phyloP scores from a whole-genome alignment of 495 filamentous ascomycete genomes.

The Podospora tetraspora region DNA sequence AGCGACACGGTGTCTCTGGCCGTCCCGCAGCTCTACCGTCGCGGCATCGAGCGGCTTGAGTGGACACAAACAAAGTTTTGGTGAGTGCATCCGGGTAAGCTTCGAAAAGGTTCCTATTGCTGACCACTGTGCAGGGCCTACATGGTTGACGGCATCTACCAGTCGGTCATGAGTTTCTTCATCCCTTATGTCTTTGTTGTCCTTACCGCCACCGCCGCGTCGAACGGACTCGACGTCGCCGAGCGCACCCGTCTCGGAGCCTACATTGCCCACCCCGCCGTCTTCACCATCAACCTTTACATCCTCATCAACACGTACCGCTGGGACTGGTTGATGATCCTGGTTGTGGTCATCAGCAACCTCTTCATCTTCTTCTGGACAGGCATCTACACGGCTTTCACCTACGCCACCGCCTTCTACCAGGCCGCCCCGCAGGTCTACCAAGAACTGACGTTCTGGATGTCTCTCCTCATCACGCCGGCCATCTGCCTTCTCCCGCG shows the following conservation, averaged over 20 bases:
- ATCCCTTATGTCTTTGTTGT: conserved; percentile 78
- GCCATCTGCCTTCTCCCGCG: conserved; percentile 78
- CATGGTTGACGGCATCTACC: conserved; percentile 92
- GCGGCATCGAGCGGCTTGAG: conserved; percentile 93
- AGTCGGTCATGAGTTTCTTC: conserved; percentile 88
- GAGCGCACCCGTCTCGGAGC: conserved; percentile 79
- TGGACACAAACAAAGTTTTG: conserved; percentile 98
- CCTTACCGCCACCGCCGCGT: conserved; percentile 59
- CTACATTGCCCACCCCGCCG: conserved; percentile 70
- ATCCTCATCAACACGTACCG: conserved; percentile 92
- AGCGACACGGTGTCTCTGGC: conserved; percentile 88
- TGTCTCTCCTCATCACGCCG: conserved; percentile 65
- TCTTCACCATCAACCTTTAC: conserved; percentile 86
- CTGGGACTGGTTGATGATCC: conserved; percentile 92
- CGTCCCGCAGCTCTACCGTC: conserved; percentile 90
- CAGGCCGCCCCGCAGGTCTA: conserved; percentile 73
- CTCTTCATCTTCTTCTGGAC: conserved; percentile 96
- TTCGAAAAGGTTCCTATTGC: background rate
- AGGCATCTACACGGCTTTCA: conserved; percentile 75
- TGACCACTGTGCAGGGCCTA: conserved; percentile 61
- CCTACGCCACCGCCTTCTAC: conserved; percentile 66
- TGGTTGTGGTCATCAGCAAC: conserved; percentile 75
- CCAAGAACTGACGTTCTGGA: conserved; percentile 79
- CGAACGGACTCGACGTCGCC: conserved; percentile 62
- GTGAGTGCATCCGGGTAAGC: conserved; percentile 45